Evolutionary conservation across 371 early-diverging fungal species (phyloP).

Genomic region (Ordospora pajunii): DNA sequence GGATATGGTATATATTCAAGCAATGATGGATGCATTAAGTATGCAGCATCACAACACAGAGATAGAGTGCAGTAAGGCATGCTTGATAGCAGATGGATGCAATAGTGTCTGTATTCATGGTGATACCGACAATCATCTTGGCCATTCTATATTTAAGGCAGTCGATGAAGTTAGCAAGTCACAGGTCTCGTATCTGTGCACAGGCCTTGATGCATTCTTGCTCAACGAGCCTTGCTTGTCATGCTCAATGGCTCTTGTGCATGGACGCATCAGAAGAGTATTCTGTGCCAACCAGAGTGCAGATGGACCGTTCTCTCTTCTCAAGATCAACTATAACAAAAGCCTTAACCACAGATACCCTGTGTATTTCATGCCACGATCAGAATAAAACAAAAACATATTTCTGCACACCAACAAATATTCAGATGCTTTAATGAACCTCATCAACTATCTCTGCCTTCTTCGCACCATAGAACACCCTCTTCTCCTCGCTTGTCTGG

Average conservation of each 20-base stretch:
- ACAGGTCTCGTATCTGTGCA: conserved; percentile 45
- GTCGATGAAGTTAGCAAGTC: conserved; percentile 18
- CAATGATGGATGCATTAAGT: neutral
- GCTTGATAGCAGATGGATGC: conserved; percentile 23
- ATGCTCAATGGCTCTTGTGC: conserved; percentile 55
- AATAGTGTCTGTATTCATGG: neutral
- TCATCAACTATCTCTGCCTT: conserved; percentile 60
- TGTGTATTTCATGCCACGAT: conserved; percentile 31
- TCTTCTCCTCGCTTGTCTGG: conserved; percentile 97
- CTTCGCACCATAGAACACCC: conserved; percentile 70
- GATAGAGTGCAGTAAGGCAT: neutral
- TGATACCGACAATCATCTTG: conserved; percentile 27
- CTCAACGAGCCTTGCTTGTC: conserved; percentile 48
- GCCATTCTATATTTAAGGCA: conserved; percentile 37
- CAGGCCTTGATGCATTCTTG: conserved; percentile 42
- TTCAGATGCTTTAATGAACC: conserved; percentile 31
- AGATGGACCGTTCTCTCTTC: conserved; percentile 6
- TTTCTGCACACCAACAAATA: neutral
- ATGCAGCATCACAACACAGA: neutral
- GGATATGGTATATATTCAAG: neutral
- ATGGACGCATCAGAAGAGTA: conserved; percentile 45
- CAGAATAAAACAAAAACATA: neutral
- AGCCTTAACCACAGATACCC: conserved; percentile 45
- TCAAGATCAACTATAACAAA: conserved; percentile 37
- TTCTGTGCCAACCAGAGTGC: conserved; percentile 14